Conservation (phyloP, 257 asterid species). For the Craterostigma plantagineum region DNA sequence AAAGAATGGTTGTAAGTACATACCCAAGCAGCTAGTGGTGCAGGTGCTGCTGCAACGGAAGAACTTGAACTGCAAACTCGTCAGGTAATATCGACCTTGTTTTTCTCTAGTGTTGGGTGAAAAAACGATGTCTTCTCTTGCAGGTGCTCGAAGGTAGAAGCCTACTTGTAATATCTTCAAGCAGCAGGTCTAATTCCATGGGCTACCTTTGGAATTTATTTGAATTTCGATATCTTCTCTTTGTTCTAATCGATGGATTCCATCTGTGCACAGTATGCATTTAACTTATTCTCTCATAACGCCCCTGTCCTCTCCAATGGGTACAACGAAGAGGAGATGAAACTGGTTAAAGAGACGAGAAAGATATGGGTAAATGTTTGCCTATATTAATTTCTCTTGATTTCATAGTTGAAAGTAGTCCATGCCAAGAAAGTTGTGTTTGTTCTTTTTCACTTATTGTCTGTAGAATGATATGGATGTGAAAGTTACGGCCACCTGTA, state of each 20-base stretch:
- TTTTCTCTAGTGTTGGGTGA: not conserved
- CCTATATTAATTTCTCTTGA: not conserved
- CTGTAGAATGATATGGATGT: constrained; percentile 48
- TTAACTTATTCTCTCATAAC: constrained; percentile 1
- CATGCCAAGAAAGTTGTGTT: too few relatives aligned
- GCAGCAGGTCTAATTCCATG: constrained; percentile 37
- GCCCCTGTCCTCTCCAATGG: constrained; percentile 1
- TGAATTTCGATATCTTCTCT: too few relatives aligned
- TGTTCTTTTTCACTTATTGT: not conserved
- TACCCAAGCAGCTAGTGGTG: constrained; percentile 59
- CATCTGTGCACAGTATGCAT: constrained; percentile 10
- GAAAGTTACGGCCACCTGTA: constrained; percentile 91
- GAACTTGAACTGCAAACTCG: constrained; percentile 87
- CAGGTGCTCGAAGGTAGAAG: constrained; percentile 65
- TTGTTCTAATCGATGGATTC: not conserved
- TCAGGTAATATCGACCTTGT: constrained; percentile 50
- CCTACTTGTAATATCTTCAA: constrained; percentile 76
- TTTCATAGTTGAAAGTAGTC: too few relatives aligned
- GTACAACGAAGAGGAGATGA: constrained; percentile 4
- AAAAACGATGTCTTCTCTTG: constrained; percentile 5
- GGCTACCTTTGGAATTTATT: too few relatives aligned
- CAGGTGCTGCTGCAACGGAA: constrained; percentile 98
- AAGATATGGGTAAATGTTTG: constrained; percentile 67
- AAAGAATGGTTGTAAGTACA: constrained; percentile 39
- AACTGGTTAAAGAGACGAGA: constrained; percentile 71